A percentile compares a stretch with the other conserved stretches of the same genome.
These are phyloP conservation scores for Solanum raphanifolium DNA, from an alignment of 257 asterid genomes.

Conservation along the genomic window DNA sequence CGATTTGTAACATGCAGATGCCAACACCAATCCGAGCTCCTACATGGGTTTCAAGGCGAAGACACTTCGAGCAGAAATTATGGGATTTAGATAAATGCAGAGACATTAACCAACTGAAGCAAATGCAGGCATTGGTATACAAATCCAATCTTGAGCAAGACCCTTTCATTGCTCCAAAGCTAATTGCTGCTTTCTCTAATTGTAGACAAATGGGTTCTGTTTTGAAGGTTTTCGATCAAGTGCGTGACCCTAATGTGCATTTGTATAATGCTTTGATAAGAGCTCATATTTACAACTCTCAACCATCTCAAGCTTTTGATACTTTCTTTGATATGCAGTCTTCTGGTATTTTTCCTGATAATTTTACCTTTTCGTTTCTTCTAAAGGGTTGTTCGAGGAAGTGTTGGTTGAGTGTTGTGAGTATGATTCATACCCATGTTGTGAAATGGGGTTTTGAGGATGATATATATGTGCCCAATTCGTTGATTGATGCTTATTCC, in stretches of 20 bases:
- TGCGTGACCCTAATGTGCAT: conserved; percentile 33
- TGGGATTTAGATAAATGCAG: conserved; percentile 57
- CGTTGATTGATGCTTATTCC: conserved; percentile 61
- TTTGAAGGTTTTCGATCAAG: conserved; percentile 43
- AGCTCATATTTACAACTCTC: conserved; percentile 35
- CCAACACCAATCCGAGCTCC: conserved; percentile 53
- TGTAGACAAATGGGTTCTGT: conserved; percentile 44
- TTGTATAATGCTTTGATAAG: conserved; percentile 44
- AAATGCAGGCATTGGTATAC: conserved; percentile 56
- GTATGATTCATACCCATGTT: conserved; percentile 47
- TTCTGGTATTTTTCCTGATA: conserved; percentile 48
- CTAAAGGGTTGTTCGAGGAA: conserved; percentile 43
- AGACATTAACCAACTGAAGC: conserved; percentile 44
- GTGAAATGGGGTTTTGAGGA: conserved; percentile 43
- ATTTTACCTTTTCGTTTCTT: conserved; percentile 48
- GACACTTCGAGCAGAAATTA: conserved; percentile 50
- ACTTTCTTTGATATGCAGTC: conserved; percentile 40
- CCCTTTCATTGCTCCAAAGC: conserved; percentile 51
- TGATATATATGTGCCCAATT: conserved; percentile 49
- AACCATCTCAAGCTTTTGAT: conserved; percentile 35
- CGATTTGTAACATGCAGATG: conserved; percentile 32
- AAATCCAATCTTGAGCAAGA: conserved; percentile 52
- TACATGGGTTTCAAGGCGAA: conserved; percentile 45
- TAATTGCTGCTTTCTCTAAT: conserved; percentile 51
- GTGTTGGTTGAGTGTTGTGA: conserved; percentile 25